Base-by-base conservation (phyloP, 129 eudicot species). In the Flaveria trinervia region DNA sequence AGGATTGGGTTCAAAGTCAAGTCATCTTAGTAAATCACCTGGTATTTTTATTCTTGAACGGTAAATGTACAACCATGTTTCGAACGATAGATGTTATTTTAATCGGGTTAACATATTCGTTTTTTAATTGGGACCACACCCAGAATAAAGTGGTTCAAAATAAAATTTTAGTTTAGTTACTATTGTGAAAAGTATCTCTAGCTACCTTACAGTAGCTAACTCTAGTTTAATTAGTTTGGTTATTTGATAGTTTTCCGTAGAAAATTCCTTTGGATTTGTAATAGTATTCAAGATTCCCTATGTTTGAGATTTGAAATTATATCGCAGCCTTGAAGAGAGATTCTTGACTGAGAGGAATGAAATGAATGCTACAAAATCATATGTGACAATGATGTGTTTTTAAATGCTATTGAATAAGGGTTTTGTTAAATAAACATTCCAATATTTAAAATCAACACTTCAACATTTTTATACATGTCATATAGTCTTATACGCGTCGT, bases 201-300 rank as follows among this genome's bases (percentile, higher is more conserved):
- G 0, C 14, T 25, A 25, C 8, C 14, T 4, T 25, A 25, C 6
- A 1, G 13, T 11, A 28, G 4, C 45, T 30, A 64, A 33, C 23
- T 65, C 46, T 9, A 3, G 22, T 65, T 45, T 50, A 76, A 49
- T 17, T 17, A 5, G 41, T 66, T 39, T 33, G 26, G 28, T 59
- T 66, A 1, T 33, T 73, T 20, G 18, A 62, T 64, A 28, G 50
- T 36, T 36, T 36, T 36, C 41, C 41, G 41, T 36, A 36, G 41
- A 36, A 36, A 36, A 36, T 36, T 36, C 41, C 41, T 36, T 5
- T 36, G 41, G 41, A 36, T 36, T 36, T 36, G 41, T 5, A 26
- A 77, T 23, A 68, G 81, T 57, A 77, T 68, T 78, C 70, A 78
- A 70, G 82, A 69, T 78, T 78, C 65, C 64, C 51, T 30, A 59